Evolutionary conservation across 768 basidiomycete species (phyloP).

Genomic region (Tulasnella sp.): DNA sequence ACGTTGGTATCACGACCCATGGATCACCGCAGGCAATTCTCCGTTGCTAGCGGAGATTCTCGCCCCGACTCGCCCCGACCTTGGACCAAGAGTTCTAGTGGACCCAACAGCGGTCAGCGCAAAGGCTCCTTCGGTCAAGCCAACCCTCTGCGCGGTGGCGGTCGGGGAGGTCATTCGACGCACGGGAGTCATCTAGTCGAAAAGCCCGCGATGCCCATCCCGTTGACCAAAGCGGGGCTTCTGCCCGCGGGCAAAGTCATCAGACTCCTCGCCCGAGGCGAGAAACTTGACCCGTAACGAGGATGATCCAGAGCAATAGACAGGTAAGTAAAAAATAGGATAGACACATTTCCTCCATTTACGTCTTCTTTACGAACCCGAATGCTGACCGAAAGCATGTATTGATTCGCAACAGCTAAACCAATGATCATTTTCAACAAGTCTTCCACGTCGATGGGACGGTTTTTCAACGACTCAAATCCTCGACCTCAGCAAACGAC

Average conservation of each 20-base stretch:
- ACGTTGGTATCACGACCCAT: constrained; percentile 65
- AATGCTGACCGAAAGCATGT: too few species aligned
- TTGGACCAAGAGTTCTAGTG: not conserved
- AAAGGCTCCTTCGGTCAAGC: not conserved
- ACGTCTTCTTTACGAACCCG: too few species aligned
- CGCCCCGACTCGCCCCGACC: not conserved
- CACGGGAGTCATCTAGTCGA: constrained; percentile 3
- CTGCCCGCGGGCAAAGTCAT: constrained; percentile 49
- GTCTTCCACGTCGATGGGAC: too few species aligned
- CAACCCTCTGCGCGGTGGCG: not conserved
- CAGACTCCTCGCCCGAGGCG: constrained; percentile 69
- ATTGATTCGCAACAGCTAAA: too few species aligned
- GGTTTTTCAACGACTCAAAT: too few species aligned
- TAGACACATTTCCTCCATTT: too few species aligned
- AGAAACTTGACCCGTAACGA: constrained; percentile 58
- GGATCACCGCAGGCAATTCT: constrained; percentile 20
- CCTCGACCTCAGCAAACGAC: too few species aligned
- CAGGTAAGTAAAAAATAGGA: too few species aligned
- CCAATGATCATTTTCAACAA: too few species aligned
- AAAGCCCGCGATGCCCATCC: not conserved
- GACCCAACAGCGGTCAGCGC: not conserved
- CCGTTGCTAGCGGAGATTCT: not conserved
- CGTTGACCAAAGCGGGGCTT: constrained; percentile 28
- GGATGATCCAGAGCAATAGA: too few species aligned
- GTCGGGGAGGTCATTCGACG: not conserved